Conservation (phyloP, 768 basidiomycete genomes). For the Podaxis sp. region DNA sequence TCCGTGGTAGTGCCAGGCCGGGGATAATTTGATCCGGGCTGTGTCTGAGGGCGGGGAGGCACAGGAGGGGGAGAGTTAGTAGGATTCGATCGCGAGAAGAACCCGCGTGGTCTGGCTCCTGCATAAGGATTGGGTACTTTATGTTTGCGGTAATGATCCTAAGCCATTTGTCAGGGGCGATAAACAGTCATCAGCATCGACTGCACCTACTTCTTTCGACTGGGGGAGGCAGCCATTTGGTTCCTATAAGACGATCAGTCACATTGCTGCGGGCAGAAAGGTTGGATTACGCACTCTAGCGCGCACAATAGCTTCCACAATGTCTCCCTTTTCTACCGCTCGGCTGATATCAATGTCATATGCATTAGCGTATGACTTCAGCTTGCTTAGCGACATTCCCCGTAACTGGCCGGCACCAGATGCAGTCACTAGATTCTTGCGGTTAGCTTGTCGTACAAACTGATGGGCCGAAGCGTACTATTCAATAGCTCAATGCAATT, state of each 20-base stretch:
- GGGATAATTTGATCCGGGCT: slow-evolving; percentile 43
- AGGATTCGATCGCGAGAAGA: slow-evolving; percentile 48
- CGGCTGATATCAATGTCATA: slow-evolving; percentile 66
- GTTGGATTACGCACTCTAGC: slow-evolving; percentile 44
- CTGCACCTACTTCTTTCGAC: slow-evolving; percentile 52
- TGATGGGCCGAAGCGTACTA: slow-evolving; percentile 40
- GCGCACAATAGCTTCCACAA: slow-evolving; percentile 62
- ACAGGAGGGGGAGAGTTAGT: slow-evolving; percentile 25
- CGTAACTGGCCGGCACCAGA: slow-evolving; percentile 58
- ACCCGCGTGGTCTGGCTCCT: slow-evolving; percentile 34
- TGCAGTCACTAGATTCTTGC: slow-evolving; percentile 60
- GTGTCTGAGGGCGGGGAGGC: slow-evolving; percentile 36
- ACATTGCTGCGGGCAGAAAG: background rate
- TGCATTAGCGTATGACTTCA: slow-evolving; percentile 68
- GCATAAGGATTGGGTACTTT: slow-evolving; percentile 54
- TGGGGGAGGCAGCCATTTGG: slow-evolving; percentile 61
- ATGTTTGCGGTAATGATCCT: slow-evolving; percentile 62
- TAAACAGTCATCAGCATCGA: background rate
- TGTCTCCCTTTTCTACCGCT: slow-evolving; percentile 76
- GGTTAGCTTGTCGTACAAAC: slow-evolving; percentile 10
- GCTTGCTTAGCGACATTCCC: slow-evolving; percentile 52
- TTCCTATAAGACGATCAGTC: slow-evolving; percentile 34
- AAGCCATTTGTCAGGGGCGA: slow-evolving; percentile 9
- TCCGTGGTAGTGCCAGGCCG: slow-evolving; percentile 64
- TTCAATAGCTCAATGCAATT: slow-evolving; percentile 72